These are phyloP conservation scores for Actinomortierella wolfii DNA, from an alignment of 371 early-diverging fungal species.

Conservation along the genomic window DNA sequence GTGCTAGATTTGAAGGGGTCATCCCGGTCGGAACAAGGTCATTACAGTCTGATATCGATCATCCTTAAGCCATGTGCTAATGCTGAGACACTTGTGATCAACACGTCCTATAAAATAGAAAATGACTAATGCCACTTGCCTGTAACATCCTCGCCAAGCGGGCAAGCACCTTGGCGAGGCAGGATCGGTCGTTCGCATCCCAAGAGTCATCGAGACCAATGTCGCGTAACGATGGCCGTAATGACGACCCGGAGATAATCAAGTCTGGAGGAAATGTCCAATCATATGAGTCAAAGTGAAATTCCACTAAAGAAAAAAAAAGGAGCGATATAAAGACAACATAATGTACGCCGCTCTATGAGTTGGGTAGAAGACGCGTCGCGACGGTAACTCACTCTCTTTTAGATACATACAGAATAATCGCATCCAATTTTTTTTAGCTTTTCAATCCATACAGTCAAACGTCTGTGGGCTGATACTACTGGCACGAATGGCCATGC, in stretches of 20 bases:
- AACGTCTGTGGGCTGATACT: conserved; percentile 32
- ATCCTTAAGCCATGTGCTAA: too few species aligned
- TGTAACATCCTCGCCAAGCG: conserved; percentile 31
- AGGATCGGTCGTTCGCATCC: conserved; percentile 29
- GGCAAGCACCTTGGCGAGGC: conserved; percentile 27
- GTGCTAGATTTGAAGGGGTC: conserved; percentile 11
- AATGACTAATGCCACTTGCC: conserved; percentile 6
- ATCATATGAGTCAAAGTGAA: conserved; percentile 38
- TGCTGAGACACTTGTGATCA: too few species aligned
- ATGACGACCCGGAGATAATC: conserved; percentile 17
- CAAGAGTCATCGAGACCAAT: conserved; percentile 36
- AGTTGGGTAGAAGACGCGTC: too few species aligned
- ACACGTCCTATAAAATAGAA: neutral
- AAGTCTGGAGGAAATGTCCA: conserved; percentile 46
- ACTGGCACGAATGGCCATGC: conserved; percentile 33
- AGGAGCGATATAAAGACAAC: neutral
- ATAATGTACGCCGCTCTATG: too few species aligned
- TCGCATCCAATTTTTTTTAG: too few species aligned
- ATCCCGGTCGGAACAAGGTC: too few species aligned
- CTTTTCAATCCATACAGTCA: conserved; percentile 24
- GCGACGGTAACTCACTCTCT: too few species aligned
- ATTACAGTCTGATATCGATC: neutral
- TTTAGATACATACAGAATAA: too few species aligned
- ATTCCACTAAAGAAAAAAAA: conserved; percentile 16
- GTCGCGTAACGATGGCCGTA: conserved; percentile 24